Conservation (phyloP, 805 yeast species). For the Teunomyces atbi region DNA sequence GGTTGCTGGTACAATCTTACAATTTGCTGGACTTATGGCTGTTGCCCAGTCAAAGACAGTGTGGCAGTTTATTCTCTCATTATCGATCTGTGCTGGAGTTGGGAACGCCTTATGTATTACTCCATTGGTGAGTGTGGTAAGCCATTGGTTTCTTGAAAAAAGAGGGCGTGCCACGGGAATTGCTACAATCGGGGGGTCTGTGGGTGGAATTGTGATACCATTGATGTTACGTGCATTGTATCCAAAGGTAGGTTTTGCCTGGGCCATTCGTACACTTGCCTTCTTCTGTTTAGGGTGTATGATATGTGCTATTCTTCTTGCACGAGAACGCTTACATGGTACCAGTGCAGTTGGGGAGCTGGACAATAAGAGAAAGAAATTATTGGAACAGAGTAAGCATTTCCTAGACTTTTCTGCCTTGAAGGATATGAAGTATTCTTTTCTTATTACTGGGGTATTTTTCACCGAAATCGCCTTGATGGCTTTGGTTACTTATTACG, state of each 20-base stretch:
- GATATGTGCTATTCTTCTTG: conserved; percentile 13
- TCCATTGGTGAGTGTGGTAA: conserved; percentile 20
- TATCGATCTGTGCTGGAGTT: conserved; percentile 18
- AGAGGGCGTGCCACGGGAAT: conserved; percentile 21
- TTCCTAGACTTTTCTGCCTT: conserved; percentile 40
- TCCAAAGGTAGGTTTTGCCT: conserved; percentile 50
- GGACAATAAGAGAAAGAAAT: neutral
- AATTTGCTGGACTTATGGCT: conserved; percentile 19
- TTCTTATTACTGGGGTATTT: conserved; percentile 41
- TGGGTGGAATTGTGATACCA: conserved; percentile 66
- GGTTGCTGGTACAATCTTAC: conserved; percentile 12
- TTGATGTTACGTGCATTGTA: conserved; percentile 47
- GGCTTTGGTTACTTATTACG: conserved; percentile 51
- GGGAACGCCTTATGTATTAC: conserved; percentile 22
- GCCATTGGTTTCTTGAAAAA: conserved; percentile 22
- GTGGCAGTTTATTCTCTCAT: conserved; percentile 20
- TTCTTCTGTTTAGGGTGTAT: conserved; percentile 16
- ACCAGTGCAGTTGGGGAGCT: neutral
- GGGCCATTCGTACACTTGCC: conserved; percentile 46
- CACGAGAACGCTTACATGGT: conserved; percentile 14
- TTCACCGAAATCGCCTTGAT: conserved; percentile 52
- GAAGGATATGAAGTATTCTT: conserved; percentile 34
- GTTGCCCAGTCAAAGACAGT: conserved; percentile 15
- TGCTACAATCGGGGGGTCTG: conserved; percentile 54
- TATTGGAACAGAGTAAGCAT: conserved; percentile 5